phyloP scores from a whole-genome alignment of 257 asterid species.

The Solanum peruvianum region DNA sequence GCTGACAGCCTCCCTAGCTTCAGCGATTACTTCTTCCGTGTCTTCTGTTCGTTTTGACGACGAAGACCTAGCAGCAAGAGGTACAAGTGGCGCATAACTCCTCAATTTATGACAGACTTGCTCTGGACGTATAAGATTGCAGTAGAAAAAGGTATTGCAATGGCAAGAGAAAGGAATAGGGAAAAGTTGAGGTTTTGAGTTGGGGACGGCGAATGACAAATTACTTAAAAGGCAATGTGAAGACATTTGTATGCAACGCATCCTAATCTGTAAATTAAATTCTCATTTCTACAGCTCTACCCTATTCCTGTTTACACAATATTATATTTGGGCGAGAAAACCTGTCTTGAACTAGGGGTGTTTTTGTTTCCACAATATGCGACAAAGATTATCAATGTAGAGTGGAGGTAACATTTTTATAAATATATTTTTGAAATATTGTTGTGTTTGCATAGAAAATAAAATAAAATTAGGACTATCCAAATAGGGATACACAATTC shows the following conservation, averaged over 20 bases:
- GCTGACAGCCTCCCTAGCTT: constrained; percentile 58
- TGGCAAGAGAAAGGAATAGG: background rate
- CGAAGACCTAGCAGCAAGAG: constrained; percentile 1
- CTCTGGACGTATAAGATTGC: background rate
- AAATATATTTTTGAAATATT: no score
- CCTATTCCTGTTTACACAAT: background rate
- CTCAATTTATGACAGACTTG: background rate
- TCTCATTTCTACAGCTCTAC: background rate
- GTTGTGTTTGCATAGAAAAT: no score
- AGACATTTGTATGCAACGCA: background rate
- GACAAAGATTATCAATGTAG: background rate
- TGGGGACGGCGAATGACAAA: background rate
- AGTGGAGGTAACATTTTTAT: background rate
- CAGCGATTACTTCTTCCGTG: background rate
- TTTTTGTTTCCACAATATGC: background rate
- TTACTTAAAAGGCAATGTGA: background rate
- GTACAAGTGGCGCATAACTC: background rate
- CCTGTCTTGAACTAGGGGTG: background rate
- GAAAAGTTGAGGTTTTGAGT: background rate
- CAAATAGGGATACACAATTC: no score
- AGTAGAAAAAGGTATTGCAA: background rate
- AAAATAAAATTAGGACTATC: no score
- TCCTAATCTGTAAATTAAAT: background rate
- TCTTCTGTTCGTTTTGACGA: background rate
- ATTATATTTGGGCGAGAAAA: background rate